Conservation (phyloP, 2,329 filamentous ascomycete species). For the Colletotrichum sp. region DNA sequence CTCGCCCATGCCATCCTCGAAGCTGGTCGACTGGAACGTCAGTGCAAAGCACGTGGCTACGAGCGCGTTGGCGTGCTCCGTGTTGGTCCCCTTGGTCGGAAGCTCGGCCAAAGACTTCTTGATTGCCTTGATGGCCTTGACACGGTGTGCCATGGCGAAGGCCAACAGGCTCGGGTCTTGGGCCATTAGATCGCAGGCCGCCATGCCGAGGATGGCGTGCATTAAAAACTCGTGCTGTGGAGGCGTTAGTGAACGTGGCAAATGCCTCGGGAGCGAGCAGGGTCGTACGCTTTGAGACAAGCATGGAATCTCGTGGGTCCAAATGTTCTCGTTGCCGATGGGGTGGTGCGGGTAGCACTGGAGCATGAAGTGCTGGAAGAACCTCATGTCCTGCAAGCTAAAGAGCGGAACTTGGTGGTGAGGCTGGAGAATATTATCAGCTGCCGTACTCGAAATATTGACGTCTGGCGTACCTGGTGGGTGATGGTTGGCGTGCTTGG, state of each 20-base stretch:
- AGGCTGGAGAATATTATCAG: constrained; percentile 41
- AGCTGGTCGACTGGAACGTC: constrained; percentile 61
- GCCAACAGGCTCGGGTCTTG: constrained; percentile 56
- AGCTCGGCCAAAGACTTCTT: constrained; percentile 56
- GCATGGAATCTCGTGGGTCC: constrained; percentile 70
- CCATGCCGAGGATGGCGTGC: constrained; percentile 72
- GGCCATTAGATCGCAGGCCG: constrained; percentile 67
- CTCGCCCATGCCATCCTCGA: constrained; percentile 64
- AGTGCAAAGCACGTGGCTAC: constrained; percentile 65
- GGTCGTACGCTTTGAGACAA: constrained; percentile 66
- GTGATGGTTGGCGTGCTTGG: constrained; percentile 54
- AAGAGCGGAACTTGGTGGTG: constrained; percentile 63
- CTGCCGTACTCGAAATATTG: neutral
- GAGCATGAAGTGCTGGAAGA: constrained; percentile 71
- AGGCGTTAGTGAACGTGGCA: neutral
- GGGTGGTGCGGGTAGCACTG: constrained; percentile 69
- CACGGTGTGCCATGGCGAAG: constrained; percentile 67
- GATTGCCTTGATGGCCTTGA: constrained; percentile 68
- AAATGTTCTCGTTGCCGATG: constrained; percentile 67
- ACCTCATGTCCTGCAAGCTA: constrained; percentile 68
- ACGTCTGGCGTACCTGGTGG: constrained; percentile 47
- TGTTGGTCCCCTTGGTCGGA: constrained; percentile 41
- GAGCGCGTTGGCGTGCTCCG: constrained; percentile 63
- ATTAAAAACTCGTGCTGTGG: constrained; percentile 68
- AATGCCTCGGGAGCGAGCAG: neutral